Percentiles rank a stretch among this genome's conserved stretches.
Evolutionary conservation across 176 grass and related monocot genomes (phyloP).

Genomic region (Paspalum vaginatum): DNA sequence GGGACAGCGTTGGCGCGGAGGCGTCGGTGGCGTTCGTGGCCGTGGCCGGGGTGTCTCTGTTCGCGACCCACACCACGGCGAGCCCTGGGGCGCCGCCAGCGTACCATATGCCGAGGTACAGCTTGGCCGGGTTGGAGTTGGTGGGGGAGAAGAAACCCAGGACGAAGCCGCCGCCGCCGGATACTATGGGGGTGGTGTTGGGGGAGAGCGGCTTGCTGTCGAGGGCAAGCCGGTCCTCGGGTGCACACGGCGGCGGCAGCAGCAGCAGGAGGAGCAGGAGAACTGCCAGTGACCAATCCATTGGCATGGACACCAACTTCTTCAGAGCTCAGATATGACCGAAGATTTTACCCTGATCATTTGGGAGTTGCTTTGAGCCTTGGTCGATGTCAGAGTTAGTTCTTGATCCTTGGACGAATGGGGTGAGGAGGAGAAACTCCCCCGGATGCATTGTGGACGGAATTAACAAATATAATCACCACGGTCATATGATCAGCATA

Average conservation of each 20-base stretch:
- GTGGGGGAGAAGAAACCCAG: slow-evolving; percentile 17
- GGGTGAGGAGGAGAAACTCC: too few species aligned
- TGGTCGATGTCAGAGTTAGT: too few species aligned
- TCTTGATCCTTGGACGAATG: too few species aligned
- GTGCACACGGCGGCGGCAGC: background rate
- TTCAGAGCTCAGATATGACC: background rate
- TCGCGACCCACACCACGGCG: slow-evolving; percentile 7
- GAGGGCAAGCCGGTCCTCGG: background rate
- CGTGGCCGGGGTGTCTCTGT: background rate
- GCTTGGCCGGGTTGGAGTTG: background rate
- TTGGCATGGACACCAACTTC: background rate
- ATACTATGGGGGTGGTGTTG: background rate
- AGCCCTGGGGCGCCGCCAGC: background rate
- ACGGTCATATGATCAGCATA: too few species aligned
- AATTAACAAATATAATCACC: too few species aligned
- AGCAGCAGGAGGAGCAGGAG: background rate
- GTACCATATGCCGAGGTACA: slow-evolving; percentile 22
- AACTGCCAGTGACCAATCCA: background rate
- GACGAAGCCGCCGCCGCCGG: background rate
- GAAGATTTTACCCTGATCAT: background rate
- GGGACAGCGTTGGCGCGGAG: background rate
- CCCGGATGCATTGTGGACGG: too few species aligned
- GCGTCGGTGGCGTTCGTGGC: background rate
- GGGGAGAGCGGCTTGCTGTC: background rate
- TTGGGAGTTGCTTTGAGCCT: too few species aligned